Percentiles rank a stretch among this genome's conserved stretches.
Conservation (phyloP, 2,329 filamentous ascomycete species). For the Calonectria ilicicola region DNA sequence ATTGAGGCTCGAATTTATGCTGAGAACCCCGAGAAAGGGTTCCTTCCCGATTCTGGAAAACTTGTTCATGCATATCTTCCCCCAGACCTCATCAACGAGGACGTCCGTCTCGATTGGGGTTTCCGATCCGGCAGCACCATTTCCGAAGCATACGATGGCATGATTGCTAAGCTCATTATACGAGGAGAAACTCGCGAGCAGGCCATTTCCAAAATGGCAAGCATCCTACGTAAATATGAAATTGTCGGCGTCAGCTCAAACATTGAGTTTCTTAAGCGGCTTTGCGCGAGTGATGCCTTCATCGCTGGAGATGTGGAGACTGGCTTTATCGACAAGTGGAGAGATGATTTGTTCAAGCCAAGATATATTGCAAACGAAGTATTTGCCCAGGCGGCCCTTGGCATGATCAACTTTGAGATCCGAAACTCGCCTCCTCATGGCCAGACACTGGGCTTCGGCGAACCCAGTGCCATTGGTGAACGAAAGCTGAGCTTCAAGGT, state of each 20-base stretch:
- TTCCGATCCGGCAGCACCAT: constrained; percentile 93
- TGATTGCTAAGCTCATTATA: constrained; percentile 98
- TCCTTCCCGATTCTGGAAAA: constrained; percentile 92
- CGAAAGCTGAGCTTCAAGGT: constrained; percentile 65
- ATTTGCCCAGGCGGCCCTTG: constrained; percentile 88
- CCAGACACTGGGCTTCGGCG: constrained; percentile 66
- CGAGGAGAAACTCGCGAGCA: constrained; percentile 82
- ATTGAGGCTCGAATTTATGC: constrained; percentile 98
- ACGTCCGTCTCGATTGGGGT: constrained; percentile 91
- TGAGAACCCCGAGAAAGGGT: constrained; percentile 91
- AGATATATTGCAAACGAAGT: constrained; percentile 75
- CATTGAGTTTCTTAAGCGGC: constrained; percentile 93
- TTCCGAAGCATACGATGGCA: constrained; percentile 95
- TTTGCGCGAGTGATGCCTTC: constrained; percentile 86
- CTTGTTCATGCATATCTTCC: constrained; percentile 87
- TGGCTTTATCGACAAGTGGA: constrained; percentile 93
- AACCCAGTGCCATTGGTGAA: constrained; percentile 53
- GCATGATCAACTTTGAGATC: constrained; percentile 69
- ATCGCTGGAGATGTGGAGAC: constrained; percentile 92
- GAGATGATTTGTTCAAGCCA: constrained; percentile 79
- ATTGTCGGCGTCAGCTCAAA: constrained; percentile 94
- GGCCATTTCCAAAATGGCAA: constrained; percentile 84
- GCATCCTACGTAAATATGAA: constrained; percentile 89
- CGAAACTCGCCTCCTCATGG: constrained; percentile 58
- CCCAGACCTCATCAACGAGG: constrained; percentile 64